Base-by-base conservation (phyloP, 2,329 filamentous ascomycete species). In the Talaromyces sp. region DNA sequence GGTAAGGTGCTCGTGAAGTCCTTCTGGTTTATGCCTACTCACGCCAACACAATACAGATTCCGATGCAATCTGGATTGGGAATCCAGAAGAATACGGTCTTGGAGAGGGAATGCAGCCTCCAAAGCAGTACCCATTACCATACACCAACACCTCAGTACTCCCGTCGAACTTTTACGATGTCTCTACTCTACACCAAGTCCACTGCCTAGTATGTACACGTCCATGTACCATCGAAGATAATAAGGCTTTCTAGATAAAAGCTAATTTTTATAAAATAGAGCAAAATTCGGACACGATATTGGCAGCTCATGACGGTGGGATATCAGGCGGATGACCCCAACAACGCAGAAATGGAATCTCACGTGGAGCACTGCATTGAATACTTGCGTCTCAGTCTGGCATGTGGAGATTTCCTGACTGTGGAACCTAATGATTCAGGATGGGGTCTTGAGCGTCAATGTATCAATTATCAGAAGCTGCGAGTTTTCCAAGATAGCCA, bases 401-500 rank as follows among this genome's bases (percentile, higher is more conserved):
- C 45, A 24, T 48, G 45, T 14, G 45, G 45, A 48, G 45, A 48
- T n/a, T 48, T 48, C 45, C 45, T 48, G 10, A 10, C n/a, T 48
- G 45, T 48, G 45, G 45, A 48, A 48, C 45, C 45, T 48, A 48
- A 48, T 48, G 45, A 48, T 48, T 48, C 45, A 48, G 45, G 45
- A 27, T 27, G 45, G 45, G 45, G 45, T 10, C 45, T 48, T 24
- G 45, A 48, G 45, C 45, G 45, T 14, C 45, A 48, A 24, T 48
- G 45, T 14, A 48, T 48, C 9, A 48, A 48, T 9, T 48, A 48
- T 48, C 45, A n/a, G 14, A 48, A 48, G 10, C 22, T 48, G 14
- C 10, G 45, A 19, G 45, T 14, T n/a, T 48, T 48, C 22, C 45
- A 48, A 48, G 45, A 48, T 48, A 19, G n/a, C 22, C 45, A 48